Evolutionary conservation across 2,329 filamentous ascomycete species (phyloP), one percentile per base, ranked within the genome.

Genomic region (Pestalotiopsis sp.): DNA sequence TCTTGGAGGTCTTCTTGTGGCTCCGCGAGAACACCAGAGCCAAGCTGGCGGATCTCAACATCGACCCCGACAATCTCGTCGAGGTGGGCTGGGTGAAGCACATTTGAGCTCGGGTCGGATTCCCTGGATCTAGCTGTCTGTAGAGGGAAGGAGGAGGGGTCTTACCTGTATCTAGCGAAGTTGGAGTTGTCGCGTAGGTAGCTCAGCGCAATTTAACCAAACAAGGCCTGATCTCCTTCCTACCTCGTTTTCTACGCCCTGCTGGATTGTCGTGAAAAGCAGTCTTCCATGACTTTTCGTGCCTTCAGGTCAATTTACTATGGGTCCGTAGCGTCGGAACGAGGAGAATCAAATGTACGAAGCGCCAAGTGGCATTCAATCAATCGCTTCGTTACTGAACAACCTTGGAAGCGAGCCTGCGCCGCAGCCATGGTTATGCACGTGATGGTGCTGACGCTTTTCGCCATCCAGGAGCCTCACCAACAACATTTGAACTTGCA

Each of bases 41-140:
- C 2, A 91, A 91, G 79, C 84, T 91, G 78, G 86, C 88, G n/a
- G 87, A 88, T 72, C 75, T 91, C 70, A 79, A 84, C 65, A 77
- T 90, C 60, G 83, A 84, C 0, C 82, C 84, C 48, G 88, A 91
- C 69, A 83, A 83, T 66, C 73, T 91, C 64, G 84, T 91, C 20
- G 89, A 91, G 78, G 88, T 91, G 20, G 89, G 89, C 0, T 91
- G 90, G 75, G 83, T 91, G 1, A 90, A 89, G 76, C 86, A 90
- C 68, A 86, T 90, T 22, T 69, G 35, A 58, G 17, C 61, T 38
- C 6, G 4, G 6, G 22, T 17, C 35, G 58, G 13, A 35, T 6
- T 22, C 22, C 58, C 58, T 39, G 58, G 58, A 61, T 61, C 58
- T 39, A 61, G 26, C 58, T 61, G 58, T 40, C 58, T 39, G 58